Base-by-base conservation (phyloP, 164 flowering plant genomes). In the Aristolochia fimbriata region DNA sequence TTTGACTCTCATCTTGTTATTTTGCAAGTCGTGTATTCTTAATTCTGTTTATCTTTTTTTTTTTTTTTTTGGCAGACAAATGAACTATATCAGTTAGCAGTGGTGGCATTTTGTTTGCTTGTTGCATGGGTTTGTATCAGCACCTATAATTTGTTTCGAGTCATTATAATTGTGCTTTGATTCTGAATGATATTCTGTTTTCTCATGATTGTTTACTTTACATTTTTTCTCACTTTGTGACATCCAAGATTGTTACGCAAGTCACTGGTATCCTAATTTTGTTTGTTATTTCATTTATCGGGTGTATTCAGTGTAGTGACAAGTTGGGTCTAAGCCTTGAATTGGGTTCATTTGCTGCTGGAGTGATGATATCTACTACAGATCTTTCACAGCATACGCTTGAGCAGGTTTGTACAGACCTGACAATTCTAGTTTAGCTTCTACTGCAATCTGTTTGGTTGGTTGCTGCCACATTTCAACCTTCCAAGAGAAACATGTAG, bases 271-370 rank as follows among this genome's bases (percentile, higher is more conserved):
- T 37, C 11, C 43, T 37, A 37, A 37, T 37, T 37, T 7, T 10
- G 43, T 37, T 37, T 27, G 30, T 37, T 37, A 6, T 37, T 10
- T 10, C 43, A 3, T 6, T 37, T 37, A 37, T 37, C 43, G 4
- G 43, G 43, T 37, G 8, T 10, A 52, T 75, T 74, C 98, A 92
- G 98, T 87, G 95, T 76, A 92, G 98, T 70, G 98, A 92, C 65
- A 92, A 92, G 86, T 82, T 92, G 74, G 98, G 98, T 49, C 74
- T 92, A 49, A 92, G 98, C 69, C 84, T 92, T 68, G 98, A 92
- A 70, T 75, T 92, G 71, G 98, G 98, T 49, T 88, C 98, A 16
- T 92, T 92, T 76, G 98, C 96, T 73, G 98, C 98, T 45, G 98
- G 98, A 65, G 95, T 92, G 78, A 88, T 92, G 98, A 92, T 92